Base-by-base conservation (phyloP, 331 rosid species). In the Cydonia oblonga region DNA sequence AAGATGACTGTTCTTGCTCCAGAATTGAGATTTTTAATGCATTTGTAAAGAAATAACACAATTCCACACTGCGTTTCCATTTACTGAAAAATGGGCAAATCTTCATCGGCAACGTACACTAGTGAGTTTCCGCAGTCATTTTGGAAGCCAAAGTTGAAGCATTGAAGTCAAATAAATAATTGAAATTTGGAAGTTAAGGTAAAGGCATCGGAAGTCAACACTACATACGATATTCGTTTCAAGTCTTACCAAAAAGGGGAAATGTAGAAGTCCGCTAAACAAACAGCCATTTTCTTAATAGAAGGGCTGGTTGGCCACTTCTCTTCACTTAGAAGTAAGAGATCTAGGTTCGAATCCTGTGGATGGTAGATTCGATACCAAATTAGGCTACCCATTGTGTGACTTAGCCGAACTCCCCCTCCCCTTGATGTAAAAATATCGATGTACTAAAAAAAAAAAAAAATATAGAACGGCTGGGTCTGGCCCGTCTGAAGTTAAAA, bases 271-370 rank as follows among this genome's bases (percentile, higher is more conserved):
- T 30, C 66, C n/a, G 62, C 62, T 2, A 3, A 51, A 13, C 35
- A 51, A 32, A 54, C 24, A 33, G 6, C 18, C 25, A 32, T 15
- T 20, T 20, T 65, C 9, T 65, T 3, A 52, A 19, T 33, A 62
- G 42, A 42, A 19, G 51, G 5, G 14, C 33, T 12, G 64, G 1
- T 35, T 35, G 9, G 40, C 4, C 40, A 35, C 40, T 35, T 12
- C 4, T 35, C 12, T 35, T 35, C 11, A 2, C 40, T 35, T 9
- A 0, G 12, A 35, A 35, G 40, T 35, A 0, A 35, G 12, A 0
- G 40, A 0, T 35, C 0, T 8, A 35, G 12, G 4, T 35, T 35
- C 1, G 1, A 35, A 9, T 35, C 12, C 9, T 0, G 0, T 0
- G 40, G 12, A 33, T 0, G 40, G 0, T 3, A 1, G 11, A 35